These are phyloP conservation scores for Metschnikowia reukaufii DNA, from an alignment of 805 yeast genomes.

Conservation along the genomic window DNA sequence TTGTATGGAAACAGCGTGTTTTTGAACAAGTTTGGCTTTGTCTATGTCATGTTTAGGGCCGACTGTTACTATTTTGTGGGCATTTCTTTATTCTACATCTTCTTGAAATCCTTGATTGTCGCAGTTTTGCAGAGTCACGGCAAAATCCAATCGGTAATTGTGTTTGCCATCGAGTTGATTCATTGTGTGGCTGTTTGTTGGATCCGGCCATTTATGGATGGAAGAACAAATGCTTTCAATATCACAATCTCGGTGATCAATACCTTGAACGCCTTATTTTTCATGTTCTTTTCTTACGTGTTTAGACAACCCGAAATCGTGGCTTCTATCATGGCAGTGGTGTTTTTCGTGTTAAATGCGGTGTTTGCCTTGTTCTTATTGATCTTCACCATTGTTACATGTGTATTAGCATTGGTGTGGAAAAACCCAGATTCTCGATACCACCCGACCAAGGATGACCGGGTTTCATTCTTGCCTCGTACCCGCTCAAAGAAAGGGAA, in stretches of 20 bases:
- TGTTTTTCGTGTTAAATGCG: slow-evolving; percentile 87
- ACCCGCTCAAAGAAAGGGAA: slow-evolving; percentile 36
- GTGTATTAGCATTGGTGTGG: slow-evolving; percentile 77
- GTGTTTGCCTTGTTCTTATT: slow-evolving; percentile 78
- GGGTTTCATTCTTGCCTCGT: slow-evolving; percentile 90
- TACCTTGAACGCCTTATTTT: slow-evolving; percentile 80
- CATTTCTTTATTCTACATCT: slow-evolving; percentile 61
- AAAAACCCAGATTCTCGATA: slow-evolving; percentile 94
- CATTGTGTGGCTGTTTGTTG: slow-evolving; percentile 66
- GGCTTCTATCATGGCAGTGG: slow-evolving; percentile 86
- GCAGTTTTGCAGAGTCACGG: slow-evolving; percentile 84
- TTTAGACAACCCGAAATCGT: slow-evolving; percentile 84
- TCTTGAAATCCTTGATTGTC: slow-evolving; percentile 76
- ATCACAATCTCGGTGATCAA: slow-evolving; percentile 80
- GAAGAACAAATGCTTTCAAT: slow-evolving; percentile 87
- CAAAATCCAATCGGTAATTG: slow-evolving; percentile 73
- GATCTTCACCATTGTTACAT: slow-evolving; percentile 83
- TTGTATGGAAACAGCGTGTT: slow-evolving; percentile 80
- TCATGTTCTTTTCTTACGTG: slow-evolving; percentile 81
- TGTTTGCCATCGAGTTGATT: slow-evolving; percentile 72
- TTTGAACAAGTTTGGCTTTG: slow-evolving; percentile 85
- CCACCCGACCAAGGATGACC: slow-evolving; percentile 94
- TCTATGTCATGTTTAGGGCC: slow-evolving; percentile 89
- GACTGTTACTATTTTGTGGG: slow-evolving; percentile 80
- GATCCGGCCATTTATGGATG: slow-evolving; percentile 90